Evolutionary conservation across 1,284 basidiomycete species (phyloP), one percentile per base, ranked within the genome.

Genomic region (Xerocomus nothofagi): DNA sequence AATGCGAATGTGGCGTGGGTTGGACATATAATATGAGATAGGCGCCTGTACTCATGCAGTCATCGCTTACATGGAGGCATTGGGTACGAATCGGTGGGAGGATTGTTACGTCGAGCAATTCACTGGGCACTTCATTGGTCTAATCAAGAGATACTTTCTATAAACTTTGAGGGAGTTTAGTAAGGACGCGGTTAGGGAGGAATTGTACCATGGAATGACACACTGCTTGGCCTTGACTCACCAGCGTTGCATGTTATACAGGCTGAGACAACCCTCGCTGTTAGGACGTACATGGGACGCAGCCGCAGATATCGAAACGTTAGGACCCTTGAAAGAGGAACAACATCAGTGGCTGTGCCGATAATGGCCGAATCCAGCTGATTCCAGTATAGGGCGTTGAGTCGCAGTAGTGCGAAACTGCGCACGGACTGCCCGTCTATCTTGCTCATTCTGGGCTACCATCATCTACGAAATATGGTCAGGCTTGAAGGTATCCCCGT

Each of bases 401-500:
- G n/a, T 38, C 36, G 55, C 23, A 32, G 33, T 42, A 14, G 20
- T 31, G 20, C 15, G 15, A 38, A n/a, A n/a, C 45, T 46, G 53
- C 44, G 56, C 45, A 46, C 41, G 11, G 36, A 44, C 40, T 24
- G 15, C 10, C 14, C 29, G 15, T 38, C 32, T 18, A n/a, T 21
- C 42, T 44, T 55, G 37, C 33, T 43, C 40, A 8, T 42, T 7
- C 33, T 38, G 24, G 30, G 36, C 41, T 15, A 46, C 36, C 39
- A 20, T 29, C 38, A 20, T 32, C 39, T 36, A 11, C 14, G 26
- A 20, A 34, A 23, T 44, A 72, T 75, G 70, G 45, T 66, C 10
- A 59, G 57, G 44, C 55, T 86, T 20, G 58, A 73, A 20, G 76
- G 84, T 47, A 57, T 90, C 7, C 87, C 87, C 6, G 64, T 85